Evolutionary conservation across 202 grass and related monocot species (phyloP), one percentile per base, ranked within the genome.

Genomic region (Zizania palustris): DNA sequence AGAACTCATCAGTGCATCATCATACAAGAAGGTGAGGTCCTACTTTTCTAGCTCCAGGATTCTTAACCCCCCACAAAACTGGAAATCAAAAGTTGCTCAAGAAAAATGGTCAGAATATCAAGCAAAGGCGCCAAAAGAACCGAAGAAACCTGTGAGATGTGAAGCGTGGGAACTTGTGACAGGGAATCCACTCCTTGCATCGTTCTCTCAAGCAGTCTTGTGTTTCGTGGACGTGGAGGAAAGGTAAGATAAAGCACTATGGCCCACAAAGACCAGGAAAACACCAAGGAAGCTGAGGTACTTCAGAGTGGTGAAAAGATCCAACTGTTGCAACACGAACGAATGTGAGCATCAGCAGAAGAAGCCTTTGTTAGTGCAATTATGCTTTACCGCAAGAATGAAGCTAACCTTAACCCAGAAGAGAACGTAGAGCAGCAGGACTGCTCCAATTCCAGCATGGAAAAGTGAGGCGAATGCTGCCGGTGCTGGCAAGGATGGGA

Each of bases 231-330:
- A 82, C 11, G 28, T 77, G 0, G 85, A 87, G 39, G 92, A 91
- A 33, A 89, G 85, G 45, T 89, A 67, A 0, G 96, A 96, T 15
- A 99, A 83, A 66, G 89, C 78, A 46, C 89, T 90, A 77, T 99
- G 96, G 45, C 96, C 96, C 46, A 96, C 85, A 20, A 95, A 83
- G 56, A 96, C 83, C 49, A 99, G 87, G 68, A 96, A 86, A 34
- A 79, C 67, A 15, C 67, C 39, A 21, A 99, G 80, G 63, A 96
- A 80, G 41, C 89, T 86, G 4, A 96, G 85, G 33, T 79, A 88
- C 81, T 93, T 99, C 58, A 99, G 73, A 34, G 92, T 99, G 5
- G 96, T 89, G 81, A 99, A 99, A 75, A 99, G 91, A 89, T 96
- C 96, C 85, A 99, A 72, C 92, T 99, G 90, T 72, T 66, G 11